A percentile compares a stretch with the other conserved stretches of the same genome.
phyloP scores from a whole-genome alignment of 2,329 filamentous ascomycete species.

The Ophiobolus disseminans region DNA sequence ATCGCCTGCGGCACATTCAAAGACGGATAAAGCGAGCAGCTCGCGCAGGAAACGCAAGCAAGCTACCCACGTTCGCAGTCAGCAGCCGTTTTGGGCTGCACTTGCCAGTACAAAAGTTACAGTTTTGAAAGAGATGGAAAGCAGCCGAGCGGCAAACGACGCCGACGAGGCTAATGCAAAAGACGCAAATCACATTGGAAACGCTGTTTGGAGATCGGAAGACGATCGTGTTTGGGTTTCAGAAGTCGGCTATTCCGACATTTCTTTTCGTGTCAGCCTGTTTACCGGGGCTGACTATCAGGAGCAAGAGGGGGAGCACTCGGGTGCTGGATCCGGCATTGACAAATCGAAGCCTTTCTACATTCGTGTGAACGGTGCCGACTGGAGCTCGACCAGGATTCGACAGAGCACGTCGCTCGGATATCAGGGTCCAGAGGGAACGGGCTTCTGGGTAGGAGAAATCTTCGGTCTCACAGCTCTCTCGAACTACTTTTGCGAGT shows the following conservation, averaged over 20 bases:
- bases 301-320: slow-evolving; percentile 45
- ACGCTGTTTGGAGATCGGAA: slow-evolving; percentile 73
- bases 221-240: slow-evolving; percentile 81
- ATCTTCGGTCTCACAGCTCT: slow-evolving; percentile 72
- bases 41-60: slow-evolving; percentile 91
- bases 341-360: slow-evolving; percentile 78
- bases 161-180: slow-evolving; percentile 76
- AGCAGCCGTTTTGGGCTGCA: slow-evolving; percentile 92
- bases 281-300: slow-evolving; percentile 58
- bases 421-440: slow-evolving; percentile 53
- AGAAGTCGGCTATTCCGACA: slow-evolving; percentile 78
- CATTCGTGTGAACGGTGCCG: slow-evolving; percentile 77
- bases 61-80: slow-evolving; percentile 86
- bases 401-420: slow-evolving; percentile 57
- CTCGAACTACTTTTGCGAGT: slow-evolving; percentile 80
- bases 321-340: slow-evolving; percentile 58
- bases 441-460: slow-evolving; percentile 71
- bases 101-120: slow-evolving; percentile 96
- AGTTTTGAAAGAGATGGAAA: slow-evolving; percentile 79
- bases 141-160: slow-evolving; percentile 78
- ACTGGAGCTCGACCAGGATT: slow-evolving; percentile 81
- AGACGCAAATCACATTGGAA: slow-evolving; percentile 78
- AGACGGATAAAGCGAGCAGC: slow-evolving; percentile 65
- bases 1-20: slow-evolving; percentile 60
- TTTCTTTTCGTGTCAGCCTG: slow-evolving; percentile 76